phyloP scores from a whole-genome alignment of 441 rosid genomes.

The Aleurites moluccanus region DNA sequence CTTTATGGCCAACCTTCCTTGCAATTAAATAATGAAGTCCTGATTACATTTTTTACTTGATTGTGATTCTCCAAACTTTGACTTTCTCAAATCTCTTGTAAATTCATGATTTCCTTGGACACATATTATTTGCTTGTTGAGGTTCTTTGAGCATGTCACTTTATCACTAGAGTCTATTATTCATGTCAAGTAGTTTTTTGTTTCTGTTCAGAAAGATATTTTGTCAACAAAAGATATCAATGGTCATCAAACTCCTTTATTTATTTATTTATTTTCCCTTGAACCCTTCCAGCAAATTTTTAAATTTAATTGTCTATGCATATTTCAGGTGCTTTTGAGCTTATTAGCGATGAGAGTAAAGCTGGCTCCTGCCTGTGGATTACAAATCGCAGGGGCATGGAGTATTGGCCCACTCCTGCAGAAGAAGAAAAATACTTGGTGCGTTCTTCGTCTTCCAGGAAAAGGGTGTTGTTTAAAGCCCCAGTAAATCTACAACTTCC shows the following conservation, averaged over 20 bases:
- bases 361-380: slow-evolving; percentile 95
- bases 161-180: not conserved
- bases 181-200: not conserved
- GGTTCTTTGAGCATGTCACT: not conserved
- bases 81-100: not conserved
- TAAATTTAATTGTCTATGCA: slow-evolving; percentile 14
- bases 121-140: not conserved
- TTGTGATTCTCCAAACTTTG: not conserved
- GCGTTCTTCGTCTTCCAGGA: slow-evolving; percentile 45
- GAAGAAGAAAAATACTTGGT: slow-evolving; percentile 70
- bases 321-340: slow-evolving; percentile 78
- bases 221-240: not conserved
- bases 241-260: not conserved
- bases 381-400: slow-evolving; percentile 82
- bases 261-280: not conserved
- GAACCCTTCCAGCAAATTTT: not conserved
- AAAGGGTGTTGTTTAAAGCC: slow-evolving; percentile 35
- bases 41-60: not conserved
- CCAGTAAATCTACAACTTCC: slow-evolving; percentile 58
- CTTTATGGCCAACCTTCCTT: not conserved
- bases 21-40: not conserved
- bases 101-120: not conserved
- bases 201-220: not conserved
- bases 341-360: slow-evolving; percentile 72
- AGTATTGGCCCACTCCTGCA: slow-evolving; percentile 85